Evolutionary conservation across 129 eudicot genomes (phyloP), one percentile per base, ranked within the genome.

Genomic region (Ambrosia artemisiifolia): DNA sequence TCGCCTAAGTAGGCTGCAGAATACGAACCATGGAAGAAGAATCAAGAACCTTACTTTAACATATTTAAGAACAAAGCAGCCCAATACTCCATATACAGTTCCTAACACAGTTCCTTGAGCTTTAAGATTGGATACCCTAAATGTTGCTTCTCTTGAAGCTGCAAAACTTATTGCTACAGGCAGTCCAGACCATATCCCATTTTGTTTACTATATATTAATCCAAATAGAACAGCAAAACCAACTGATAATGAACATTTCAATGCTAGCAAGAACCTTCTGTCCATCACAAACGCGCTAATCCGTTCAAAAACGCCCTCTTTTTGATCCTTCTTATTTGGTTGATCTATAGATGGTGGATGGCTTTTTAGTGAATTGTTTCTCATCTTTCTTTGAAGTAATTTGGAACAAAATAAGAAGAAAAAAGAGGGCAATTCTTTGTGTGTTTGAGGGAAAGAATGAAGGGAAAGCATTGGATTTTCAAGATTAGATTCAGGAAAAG

Each of bases 101-200:
- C 99, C 99, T 64, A 95, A 70, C 36, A 84, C 97, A 2, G 99
- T 90, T 17, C 99, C 99, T 63, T 95, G 99, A 59, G 84, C 88
- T 81, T 86, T 88, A 11, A 81, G 77, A 76, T 90, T 90, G 0
- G 97, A 85, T 20, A 84, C 85, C 57, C 78, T 90, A 62, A 90
- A 86, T 3, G 86, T 73, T 2, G 99, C 93, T 70, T 90, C 91
- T 72, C 97, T 84, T 6, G 83, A 67, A 42, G 86, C 61, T 19
- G 89, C 94, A 9, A 86, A 63, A 69, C 89, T 90, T 53, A 88
- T 86, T 8, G 96, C 97, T 2, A 88, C 91, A 0, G 94, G 88
- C 2, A 95, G 85, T 19, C 97, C 99, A 0, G 99, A 67, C 99
- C 99, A 95, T 46, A 50, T 84, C 53, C 91, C 99, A 55, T 88